phyloP scores from a whole-genome alignment of 2,329 filamentous ascomycete species.

The Zymoseptoria tritici region DNA sequence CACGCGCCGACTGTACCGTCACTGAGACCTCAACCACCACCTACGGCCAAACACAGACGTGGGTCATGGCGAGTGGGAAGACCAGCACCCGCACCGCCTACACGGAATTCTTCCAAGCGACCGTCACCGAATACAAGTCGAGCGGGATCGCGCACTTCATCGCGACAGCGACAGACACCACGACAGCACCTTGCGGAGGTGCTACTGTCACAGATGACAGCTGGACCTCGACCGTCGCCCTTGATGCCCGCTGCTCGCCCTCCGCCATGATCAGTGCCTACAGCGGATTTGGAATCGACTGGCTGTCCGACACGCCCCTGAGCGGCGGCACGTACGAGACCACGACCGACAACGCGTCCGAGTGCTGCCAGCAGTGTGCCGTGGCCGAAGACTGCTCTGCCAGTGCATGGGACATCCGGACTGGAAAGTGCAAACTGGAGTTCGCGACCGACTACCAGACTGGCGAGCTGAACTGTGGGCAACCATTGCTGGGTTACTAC shows the following conservation, averaged over 20 bases:
- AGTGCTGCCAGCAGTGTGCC: slow-evolving; percentile 28
- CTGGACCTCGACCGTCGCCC: slow-evolving; percentile 20
- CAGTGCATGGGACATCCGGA: slow-evolving; percentile 25
- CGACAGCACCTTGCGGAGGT: slow-evolving; percentile 16
- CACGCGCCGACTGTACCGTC: slow-evolving; percentile 23
- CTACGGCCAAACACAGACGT: slow-evolving; percentile 25
- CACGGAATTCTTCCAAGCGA: slow-evolving; percentile 24
- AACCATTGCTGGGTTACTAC: slow-evolving; percentile 23
- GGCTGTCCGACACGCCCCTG: slow-evolving; percentile 17
- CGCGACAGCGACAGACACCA: slow-evolving; percentile 20
- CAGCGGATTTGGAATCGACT: slow-evolving; percentile 24
- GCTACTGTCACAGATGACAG: slow-evolving; percentile 14
- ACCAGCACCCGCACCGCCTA: slow-evolving; percentile 26
- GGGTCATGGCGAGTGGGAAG: slow-evolving; percentile 12
- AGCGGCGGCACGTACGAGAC: slow-evolving; percentile 23
- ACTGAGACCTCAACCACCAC: slow-evolving; percentile 24
- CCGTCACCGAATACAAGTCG: slow-evolving; percentile 24
- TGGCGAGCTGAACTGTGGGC: slow-evolving; percentile 25
- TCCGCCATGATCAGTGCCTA: slow-evolving; percentile 23
- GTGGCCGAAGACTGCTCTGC: slow-evolving; percentile 23
- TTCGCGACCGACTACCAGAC: slow-evolving; percentile 21
- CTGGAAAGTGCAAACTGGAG: slow-evolving; percentile 21
- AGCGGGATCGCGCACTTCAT: slow-evolving; percentile 26
- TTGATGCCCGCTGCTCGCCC: slow-evolving; percentile 27
- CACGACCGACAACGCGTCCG: slow-evolving; percentile 22